These are phyloP conservation scores for Fusarium sp. DNA, from an alignment of 2,329 filamentous ascomycete genomes.

Conservation along the genomic window DNA sequence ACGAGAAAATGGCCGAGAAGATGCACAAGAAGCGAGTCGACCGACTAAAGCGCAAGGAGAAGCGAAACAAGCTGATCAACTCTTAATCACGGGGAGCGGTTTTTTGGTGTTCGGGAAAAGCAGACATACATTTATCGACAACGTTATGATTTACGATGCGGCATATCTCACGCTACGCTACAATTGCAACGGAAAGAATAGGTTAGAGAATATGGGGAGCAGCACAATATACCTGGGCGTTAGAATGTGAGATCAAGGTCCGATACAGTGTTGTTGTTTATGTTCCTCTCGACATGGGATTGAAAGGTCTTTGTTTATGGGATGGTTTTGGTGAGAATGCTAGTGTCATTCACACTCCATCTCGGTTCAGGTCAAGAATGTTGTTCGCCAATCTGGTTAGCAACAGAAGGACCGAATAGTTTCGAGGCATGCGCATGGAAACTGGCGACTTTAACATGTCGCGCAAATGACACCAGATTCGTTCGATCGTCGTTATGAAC, in stretches of 20 bases:
- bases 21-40: conserved; percentile 98
- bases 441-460: too few relatives aligned
- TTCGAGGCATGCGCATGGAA: too few relatives aligned
- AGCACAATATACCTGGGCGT: conserved; percentile 37
- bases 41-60: conserved; percentile 93
- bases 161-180: conserved; percentile 32
- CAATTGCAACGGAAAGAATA: conserved; percentile 20
- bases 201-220: conserved; percentile 31
- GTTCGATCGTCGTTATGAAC: not conserved
- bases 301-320: not conserved
- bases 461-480: not conserved
- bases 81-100: conserved; percentile 61
- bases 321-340: not conserved
- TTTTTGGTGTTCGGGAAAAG: conserved; percentile 6
- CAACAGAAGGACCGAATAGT: too few relatives aligned
- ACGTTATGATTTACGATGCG: conserved; percentile 47
- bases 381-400: not conserved
- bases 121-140: conserved; percentile 24
- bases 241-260: conserved; percentile 15
- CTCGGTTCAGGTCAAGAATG: not conserved
- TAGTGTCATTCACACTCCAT: not conserved
- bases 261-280: not conserved
- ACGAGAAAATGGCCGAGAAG: conserved; percentile 94
- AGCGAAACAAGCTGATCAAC: conserved; percentile 89
- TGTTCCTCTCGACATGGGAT: not conserved